phyloP scores from a whole-genome alignment of 768 basidiomycete species.

The Collybia nuda region DNA sequence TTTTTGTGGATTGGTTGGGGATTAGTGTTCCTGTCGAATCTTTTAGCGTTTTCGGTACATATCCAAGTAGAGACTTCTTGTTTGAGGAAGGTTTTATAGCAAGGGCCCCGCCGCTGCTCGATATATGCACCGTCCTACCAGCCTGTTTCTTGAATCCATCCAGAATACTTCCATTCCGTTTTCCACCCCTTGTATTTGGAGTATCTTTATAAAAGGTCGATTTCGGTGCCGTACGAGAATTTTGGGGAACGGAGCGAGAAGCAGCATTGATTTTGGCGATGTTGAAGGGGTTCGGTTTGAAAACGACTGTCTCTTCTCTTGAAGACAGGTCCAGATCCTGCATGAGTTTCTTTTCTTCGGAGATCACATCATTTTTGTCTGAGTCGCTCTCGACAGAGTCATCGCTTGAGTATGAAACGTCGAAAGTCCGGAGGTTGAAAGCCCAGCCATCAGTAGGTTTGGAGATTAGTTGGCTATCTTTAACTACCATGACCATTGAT shows the following conservation, averaged over 20 bases:
- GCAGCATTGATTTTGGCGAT: slow-evolving; percentile 81
- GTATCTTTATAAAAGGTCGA: neutral
- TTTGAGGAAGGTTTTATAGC: no score
- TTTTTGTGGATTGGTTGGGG: no score
- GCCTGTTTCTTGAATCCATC: slow-evolving; percentile 48
- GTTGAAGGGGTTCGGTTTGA: slow-evolving; percentile 77
- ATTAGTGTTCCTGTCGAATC: no score
- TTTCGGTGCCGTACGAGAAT: slow-evolving; percentile 1
- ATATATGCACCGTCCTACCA: slow-evolving; percentile 4
- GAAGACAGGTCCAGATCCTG: slow-evolving; percentile 60
- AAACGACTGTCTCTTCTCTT: slow-evolving; percentile 60
- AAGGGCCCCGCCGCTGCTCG: no score
- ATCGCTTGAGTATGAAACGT: slow-evolving; percentile 21
- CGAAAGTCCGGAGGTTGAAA: slow-evolving; percentile 33
- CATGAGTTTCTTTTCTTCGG: slow-evolving; percentile 27
- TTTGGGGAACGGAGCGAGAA: slow-evolving; percentile 58
- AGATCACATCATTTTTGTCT: slow-evolving; percentile 3
- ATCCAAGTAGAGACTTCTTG: no score
- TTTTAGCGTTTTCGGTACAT: no score
- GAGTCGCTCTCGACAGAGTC: slow-evolving; percentile 14
- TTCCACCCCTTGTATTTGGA: neutral
- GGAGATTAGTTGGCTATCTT: neutral
- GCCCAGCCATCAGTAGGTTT: slow-evolving; percentile 27
- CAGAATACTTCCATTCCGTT: slow-evolving; percentile 27
- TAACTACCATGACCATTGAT: neutral